Base-by-base conservation (phyloP, 768 basidiomycete genomes). In the Mycena vitilis region DNA sequence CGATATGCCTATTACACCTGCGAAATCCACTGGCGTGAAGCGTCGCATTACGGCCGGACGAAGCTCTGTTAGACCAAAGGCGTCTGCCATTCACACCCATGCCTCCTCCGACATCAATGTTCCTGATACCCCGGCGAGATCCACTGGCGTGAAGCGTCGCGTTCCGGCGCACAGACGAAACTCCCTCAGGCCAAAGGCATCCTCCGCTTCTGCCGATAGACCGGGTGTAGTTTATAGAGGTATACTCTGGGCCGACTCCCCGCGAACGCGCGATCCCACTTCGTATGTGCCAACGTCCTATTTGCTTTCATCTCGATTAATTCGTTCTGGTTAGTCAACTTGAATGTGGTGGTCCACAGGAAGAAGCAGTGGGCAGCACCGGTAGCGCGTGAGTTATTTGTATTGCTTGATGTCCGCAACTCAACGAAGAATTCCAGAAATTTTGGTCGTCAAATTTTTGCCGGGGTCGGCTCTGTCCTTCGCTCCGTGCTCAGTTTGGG, bases 71-170 rank as follows among this genome's bases (percentile, higher is more conserved):
- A 30, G 30, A 30, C 30, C 30, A 30, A 30, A 30, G n/a, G 51
- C 25, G 25, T 38, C 45, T 30, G 30, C 5, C 36, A 22, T 20
- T 10, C 7, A 30, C 42, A 13, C 10, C 3, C 10, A 52, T 49
- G 18, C 34, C 40, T 45, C 49, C 22, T 25, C 23, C 57, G 12
- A 30, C 30, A 30, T 30, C 5, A 30, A 42, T 10, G 59, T 65
- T 49, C 18, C 49, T 45, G 47, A 49, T 11, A 38, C 12, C 13
- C 22, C n/a, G 22, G 64, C 38, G 13, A 45, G 34, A 0, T 59
- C 64, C 6, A 65, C 64, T 5, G 49, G n/a, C 10, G 34, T 65
- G n/a, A 51, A 65, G 47, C 59, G 59, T 25, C 51, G 15, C n/a
- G 64, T 60, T 23, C 64, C 30, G 30, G 30, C 5, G 30, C 30